Percentiles rank a stretch among this genome's conserved stretches.
Evolutionary conservation across 495 filamentous ascomycete species (phyloP).

Genomic region (Aspergillus campestris): DNA sequence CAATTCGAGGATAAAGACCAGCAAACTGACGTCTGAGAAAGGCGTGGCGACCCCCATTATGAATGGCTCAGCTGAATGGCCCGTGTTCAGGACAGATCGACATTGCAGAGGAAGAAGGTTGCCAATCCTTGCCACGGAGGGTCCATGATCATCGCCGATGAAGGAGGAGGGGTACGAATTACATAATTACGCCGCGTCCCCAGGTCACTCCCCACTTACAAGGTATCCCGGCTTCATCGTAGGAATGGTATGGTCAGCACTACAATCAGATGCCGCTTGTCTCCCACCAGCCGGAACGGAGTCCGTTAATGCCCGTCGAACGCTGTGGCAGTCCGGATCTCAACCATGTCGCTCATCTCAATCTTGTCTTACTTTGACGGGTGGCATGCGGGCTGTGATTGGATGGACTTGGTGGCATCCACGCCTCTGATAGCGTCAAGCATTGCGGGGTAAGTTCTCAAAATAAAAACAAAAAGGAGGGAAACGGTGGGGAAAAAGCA

Average conservation of each 20-base stretch:
- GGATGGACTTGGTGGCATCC: background rate
- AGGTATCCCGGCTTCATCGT: no score
- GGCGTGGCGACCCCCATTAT: no score
- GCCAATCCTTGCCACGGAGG: constrained; percentile 3
- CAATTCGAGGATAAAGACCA: no score
- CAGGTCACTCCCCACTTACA: background rate
- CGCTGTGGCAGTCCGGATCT: constrained; percentile 6
- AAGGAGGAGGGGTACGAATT: background rate
- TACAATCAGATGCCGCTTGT: background rate
- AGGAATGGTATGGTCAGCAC: background rate
- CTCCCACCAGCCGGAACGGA: constrained; percentile 1
- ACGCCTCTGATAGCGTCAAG: constrained; percentile 3
- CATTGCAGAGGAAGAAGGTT: constrained; percentile 6
- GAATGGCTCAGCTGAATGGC: background rate
- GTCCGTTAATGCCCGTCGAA: background rate
- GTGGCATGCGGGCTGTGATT: no score
- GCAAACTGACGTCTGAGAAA: no score
- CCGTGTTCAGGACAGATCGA: constrained; percentile 9
- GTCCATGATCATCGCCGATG: constrained; percentile 1
- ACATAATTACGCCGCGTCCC: background rate
- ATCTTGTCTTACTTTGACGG: no score
- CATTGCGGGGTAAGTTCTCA: constrained; percentile 10
- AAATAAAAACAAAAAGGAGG: background rate
- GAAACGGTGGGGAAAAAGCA: no score
- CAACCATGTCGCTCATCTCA: constrained; percentile 1